Conservation (phyloP, 2,329 filamentous ascomycete genomes). For the Sclerotinia spermophila region DNA sequence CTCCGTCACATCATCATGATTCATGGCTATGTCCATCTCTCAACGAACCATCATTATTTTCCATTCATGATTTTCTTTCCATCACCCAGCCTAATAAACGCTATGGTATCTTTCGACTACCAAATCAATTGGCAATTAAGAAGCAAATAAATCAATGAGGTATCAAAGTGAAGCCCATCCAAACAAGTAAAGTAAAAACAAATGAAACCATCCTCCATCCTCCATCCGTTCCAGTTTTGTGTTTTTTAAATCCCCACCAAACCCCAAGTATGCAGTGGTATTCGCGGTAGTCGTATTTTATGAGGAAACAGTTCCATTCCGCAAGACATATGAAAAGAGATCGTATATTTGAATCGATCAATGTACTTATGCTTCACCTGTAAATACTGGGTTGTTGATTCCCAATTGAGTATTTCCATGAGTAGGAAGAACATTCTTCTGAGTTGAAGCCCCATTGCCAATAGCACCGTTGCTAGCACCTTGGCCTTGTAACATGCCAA, state of each 20-base stretch:
- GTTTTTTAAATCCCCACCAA: slow-evolving; percentile 2
- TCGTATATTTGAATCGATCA: not conserved
- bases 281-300: slow-evolving; percentile 20
- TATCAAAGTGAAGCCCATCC: slow-evolving; percentile 1
- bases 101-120: slow-evolving; percentile 1
- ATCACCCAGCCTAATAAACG: not conserved
- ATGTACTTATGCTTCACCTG: slow-evolving; percentile 7
- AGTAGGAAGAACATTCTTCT: slow-evolving; percentile 2
- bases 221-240: not conserved
- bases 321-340: slow-evolving; percentile 10
- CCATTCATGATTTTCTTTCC: not conserved
- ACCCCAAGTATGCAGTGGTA: slow-evolving; percentile 18
- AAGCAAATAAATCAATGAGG: slow-evolving; percentile 5
- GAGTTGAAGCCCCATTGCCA: slow-evolving; percentile 4
- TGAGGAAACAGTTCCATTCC: slow-evolving; percentile 16
- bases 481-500: not conserved
- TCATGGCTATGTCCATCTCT: not conserved
- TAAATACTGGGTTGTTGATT: slow-evolving; percentile 20
- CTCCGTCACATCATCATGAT: slow-evolving; percentile 9
- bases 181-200: slow-evolving; percentile 8
- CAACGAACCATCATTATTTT: not conserved
- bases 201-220: slow-evolving; percentile 13
- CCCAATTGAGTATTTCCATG: slow-evolving; percentile 21
- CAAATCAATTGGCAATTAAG: slow-evolving; percentile 9
- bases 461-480: slow-evolving; percentile 1